A percentile compares a stretch with the other conserved stretches of the same genome.
phyloP scores from a whole-genome alignment of 2,329 filamentous ascomycete species.

The Sporothrix schenckii region DNA sequence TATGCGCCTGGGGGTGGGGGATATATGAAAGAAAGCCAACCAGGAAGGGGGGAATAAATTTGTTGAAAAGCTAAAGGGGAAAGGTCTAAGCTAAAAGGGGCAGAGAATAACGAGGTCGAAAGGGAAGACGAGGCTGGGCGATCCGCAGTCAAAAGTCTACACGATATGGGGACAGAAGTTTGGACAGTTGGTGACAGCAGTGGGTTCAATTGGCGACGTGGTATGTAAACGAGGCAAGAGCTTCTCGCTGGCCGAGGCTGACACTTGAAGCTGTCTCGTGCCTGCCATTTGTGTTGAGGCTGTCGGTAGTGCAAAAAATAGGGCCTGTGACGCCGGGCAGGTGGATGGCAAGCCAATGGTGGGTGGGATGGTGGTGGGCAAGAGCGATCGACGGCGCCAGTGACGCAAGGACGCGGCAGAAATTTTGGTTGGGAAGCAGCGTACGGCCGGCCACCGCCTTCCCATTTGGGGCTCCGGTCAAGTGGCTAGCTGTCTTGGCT shows the following conservation, averaged over 20 bases:
- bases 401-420: constrained; percentile 24
- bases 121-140: not conserved
- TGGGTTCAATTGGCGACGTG: not conserved
- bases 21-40: constrained; percentile 7
- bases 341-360: not conserved
- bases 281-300: not conserved
- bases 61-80: constrained; percentile 16
- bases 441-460: constrained; percentile 4
- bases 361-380: not conserved
- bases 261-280: constrained; percentile 22
- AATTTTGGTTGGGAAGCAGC: constrained; percentile 22
- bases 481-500: not conserved
- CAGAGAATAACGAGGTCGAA: not conserved
- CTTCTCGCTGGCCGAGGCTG: constrained; percentile 25
- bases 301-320: constrained; percentile 1
- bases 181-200: constrained; percentile 12
- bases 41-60: not conserved
- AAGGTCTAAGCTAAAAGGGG: constrained; percentile 15
- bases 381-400: not conserved
- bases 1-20: not conserved
- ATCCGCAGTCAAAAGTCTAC: not conserved
- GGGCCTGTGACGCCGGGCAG: constrained; percentile 14
- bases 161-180: not conserved
- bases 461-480: not conserved
- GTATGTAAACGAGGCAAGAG: constrained; percentile 10